A percentile compares a stretch with the other conserved stretches of the same genome.
These are phyloP conservation scores for Melastoma malabathricum DNA, from an alignment of 345 rosid genomes.

Conservation along the genomic window DNA sequence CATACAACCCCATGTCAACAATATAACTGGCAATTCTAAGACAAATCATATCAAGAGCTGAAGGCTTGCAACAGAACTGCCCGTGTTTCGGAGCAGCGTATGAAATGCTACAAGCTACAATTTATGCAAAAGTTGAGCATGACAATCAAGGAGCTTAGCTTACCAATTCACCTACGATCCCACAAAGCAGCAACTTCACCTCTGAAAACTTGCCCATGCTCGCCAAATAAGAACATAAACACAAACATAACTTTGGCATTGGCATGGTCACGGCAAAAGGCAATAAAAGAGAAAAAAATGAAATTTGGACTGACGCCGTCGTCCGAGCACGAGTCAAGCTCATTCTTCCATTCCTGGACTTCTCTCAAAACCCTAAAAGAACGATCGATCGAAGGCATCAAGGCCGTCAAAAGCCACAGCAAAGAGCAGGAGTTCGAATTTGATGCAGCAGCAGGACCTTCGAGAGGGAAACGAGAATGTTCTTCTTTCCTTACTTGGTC, in stretches of 20 bases:
- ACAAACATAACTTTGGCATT: no score
- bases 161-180: slow-evolving; percentile 41
- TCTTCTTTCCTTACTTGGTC: slow-evolving; percentile 29
- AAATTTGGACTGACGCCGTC: slow-evolving; percentile 3
- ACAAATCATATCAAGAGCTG: no score
- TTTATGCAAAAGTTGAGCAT: not conserved
- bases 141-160: slow-evolving; percentile 2
- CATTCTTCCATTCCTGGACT: slow-evolving; percentile 28
- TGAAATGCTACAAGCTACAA: not conserved
- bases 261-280: not conserved
- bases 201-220: not conserved
- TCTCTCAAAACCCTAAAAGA: slow-evolving; percentile 30
- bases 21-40: no score
- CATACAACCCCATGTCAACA: no score
- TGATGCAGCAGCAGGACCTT: slow-evolving; percentile 19
- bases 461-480: slow-evolving; percentile 40
- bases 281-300: not conserved
- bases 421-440: not conserved
- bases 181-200: slow-evolving; percentile 14
- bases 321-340: slow-evolving; percentile 12
- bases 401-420: not conserved
- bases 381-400: not conserved
- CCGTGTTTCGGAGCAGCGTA: no score
- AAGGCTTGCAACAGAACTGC: no score
- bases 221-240: no score